Evolutionary conservation across 192 early-diverging fungal genomes (phyloP), one percentile per base, ranked within the genome.

Genomic region (Coemansia sp.): DNA sequence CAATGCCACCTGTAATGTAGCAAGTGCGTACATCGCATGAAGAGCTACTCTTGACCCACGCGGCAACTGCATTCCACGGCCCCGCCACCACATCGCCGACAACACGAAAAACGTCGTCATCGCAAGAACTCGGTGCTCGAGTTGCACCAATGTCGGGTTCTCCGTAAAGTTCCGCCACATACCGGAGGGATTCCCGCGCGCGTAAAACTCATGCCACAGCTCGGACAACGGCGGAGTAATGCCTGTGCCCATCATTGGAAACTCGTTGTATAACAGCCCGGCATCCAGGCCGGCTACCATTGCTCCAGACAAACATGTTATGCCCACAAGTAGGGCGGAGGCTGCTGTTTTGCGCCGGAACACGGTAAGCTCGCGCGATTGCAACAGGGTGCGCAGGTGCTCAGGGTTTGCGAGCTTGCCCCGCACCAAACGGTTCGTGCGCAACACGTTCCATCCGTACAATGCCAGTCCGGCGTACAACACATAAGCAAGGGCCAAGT

Each of bases 271-370:
- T 53, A 97, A 86, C 25, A 98, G 80, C 8, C 97, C 96, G 35
- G 96, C 96, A 71, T 98, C 96, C 23, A 98, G 82, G 16, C 96
- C 96, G 45, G 96, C 96, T 8, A 98, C 96, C 74, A 96, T 89
- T 22, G 91, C 96, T 56, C 95, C 94, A 4, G 93, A 93, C 59
- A 98, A 76, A 17, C 91, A 90, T 12, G 96, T 97, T 17, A 93
- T 62, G 57, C 95, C 90, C 29, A 95, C 85, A 12, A 97, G 85
- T 21, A 72, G 43, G 5, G 71, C 67, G 35, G 74, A 66, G 9
- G 74, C 80, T 3, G 68, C 61, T n/a, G 65, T 69, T 4, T 61
- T 65, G 64, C 71, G 73, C 5, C 71, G 71, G 64, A 69, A 84
- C 2, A 87, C 84, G n/a, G 85, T 66, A 12, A 83, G 74, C 67